These are phyloP conservation scores for Eucalyptus guilfoylei DNA, from an alignment of 345 rosid genomes.

Conservation along the genomic window DNA sequence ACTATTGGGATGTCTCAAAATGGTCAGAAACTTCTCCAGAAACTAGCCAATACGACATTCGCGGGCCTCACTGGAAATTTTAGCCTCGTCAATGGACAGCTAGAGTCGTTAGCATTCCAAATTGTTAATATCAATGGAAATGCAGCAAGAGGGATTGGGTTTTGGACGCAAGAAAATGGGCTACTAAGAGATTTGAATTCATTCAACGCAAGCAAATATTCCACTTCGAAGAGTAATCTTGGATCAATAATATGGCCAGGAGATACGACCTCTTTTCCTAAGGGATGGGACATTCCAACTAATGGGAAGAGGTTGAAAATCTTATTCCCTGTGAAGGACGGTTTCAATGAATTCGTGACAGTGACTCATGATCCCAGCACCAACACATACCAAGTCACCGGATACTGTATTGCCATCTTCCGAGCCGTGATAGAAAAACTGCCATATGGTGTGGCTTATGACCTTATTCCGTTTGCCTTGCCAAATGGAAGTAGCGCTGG, in stretches of 20 bases:
- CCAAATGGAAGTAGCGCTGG: not conserved
- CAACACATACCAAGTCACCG: accelerated
- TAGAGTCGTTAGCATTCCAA: not conserved
- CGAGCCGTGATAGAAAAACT: not conserved
- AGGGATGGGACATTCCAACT: not conserved
- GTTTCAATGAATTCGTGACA: no score
- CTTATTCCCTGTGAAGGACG: no score
- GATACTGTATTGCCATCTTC: not conserved
- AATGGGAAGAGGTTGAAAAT: not conserved
- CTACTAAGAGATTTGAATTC: not conserved
- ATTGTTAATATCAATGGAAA: not conserved
- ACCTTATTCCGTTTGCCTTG: not conserved
- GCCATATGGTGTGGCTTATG: not conserved
- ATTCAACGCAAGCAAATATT: not conserved
- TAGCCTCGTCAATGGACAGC: not conserved
- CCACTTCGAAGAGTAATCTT: not conserved
- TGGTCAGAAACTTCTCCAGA: not conserved
- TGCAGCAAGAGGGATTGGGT: not conserved
- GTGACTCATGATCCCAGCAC: not conserved
- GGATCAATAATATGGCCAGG: not conserved
- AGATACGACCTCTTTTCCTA: not conserved
- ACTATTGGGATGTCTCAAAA: not conserved
- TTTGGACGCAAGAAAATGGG: not conserved
- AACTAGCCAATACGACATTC: not conserved
- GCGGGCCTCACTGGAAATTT: not conserved